Evolutionary conservation across 169 alveolate genomes (phyloP).

Genomic region (Cryptosporidium ryanae): DNA sequence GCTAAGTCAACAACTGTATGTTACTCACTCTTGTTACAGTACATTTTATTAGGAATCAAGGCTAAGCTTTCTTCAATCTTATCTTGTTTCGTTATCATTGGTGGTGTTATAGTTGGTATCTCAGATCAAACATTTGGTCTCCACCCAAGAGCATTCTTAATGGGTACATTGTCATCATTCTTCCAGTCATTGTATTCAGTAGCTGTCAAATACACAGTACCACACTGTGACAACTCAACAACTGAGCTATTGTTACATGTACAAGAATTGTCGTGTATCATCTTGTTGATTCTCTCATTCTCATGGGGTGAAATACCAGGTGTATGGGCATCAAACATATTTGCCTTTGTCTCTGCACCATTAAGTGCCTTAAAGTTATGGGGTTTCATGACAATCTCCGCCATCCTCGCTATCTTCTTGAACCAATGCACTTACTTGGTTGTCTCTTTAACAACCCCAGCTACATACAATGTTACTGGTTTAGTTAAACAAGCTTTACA

Average conservation of each 20-base stretch:
- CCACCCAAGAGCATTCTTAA: conserved; percentile 50
- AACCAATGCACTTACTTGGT: conserved; percentile 72
- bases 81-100: conserved; percentile 67
- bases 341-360: conserved; percentile 68
- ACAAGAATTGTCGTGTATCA: conserved; percentile 71
- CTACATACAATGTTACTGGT: conserved; percentile 74
- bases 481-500: conserved; percentile 66
- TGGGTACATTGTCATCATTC: conserved; percentile 69
- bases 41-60: conserved; percentile 54
- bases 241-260: conserved; percentile 65
- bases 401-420: conserved; percentile 56
- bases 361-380: conserved; percentile 25
- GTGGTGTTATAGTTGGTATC: conserved; percentile 65
- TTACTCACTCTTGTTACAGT: conserved; percentile 58
- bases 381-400: conserved; percentile 63
- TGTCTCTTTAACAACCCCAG: conserved; percentile 71
- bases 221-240: conserved; percentile 74
- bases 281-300: conserved; percentile 28
- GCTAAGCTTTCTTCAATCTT: conserved; percentile 68
- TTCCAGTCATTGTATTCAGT: conserved; percentile 72
- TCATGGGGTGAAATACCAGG: conserved; percentile 55
- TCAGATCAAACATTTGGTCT: conserved; percentile 60
- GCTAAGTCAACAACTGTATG: conserved; percentile 72
- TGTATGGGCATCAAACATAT: conserved; percentile 32
- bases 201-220: conserved; percentile 72